These are phyloP conservation scores for Rhypophila decipiens DNA, from an alignment of 495 filamentous ascomycete genomes.

Conservation along the genomic window DNA sequence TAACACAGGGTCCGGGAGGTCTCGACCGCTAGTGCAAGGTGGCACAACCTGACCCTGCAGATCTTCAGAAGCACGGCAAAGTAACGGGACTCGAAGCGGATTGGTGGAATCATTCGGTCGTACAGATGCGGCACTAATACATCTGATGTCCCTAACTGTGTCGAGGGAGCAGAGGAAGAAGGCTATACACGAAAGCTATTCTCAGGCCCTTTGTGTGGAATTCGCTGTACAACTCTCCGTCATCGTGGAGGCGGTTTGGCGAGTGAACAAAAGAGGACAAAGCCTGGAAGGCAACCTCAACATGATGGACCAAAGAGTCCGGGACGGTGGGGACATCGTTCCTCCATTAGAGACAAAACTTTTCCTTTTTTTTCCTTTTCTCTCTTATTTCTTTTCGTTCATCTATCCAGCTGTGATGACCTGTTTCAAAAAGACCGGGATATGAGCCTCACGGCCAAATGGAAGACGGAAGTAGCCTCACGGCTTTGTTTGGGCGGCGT, in stretches of 20 bases:
- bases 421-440: conserved; percentile 21
- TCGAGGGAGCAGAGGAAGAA: too few relatives aligned
- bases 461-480: conserved; percentile 41
- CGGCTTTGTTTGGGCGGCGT: conserved; percentile 34
- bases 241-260: background rate
- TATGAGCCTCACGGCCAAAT: conserved; percentile 40
- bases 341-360: background rate
- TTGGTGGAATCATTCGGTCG: too few relatives aligned
- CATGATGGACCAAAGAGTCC: too few relatives aligned
- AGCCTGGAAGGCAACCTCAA: too few relatives aligned
- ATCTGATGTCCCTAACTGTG: too few relatives aligned
- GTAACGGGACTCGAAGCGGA: too few relatives aligned
- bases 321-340: too few relatives aligned
- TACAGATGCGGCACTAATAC: too few relatives aligned
- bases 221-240: background rate
- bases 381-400: background rate
- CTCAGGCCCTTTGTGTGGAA: background rate
- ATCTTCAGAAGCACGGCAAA: background rate
- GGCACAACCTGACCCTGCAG: conserved; percentile 13
- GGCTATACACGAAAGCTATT: too few relatives aligned
- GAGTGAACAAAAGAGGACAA: background rate
- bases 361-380: background rate
- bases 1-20: background rate
- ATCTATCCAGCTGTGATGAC: background rate
- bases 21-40: too few relatives aligned